These are phyloP conservation scores for Diplocarpon rosae DNA, from an alignment of 2,329 filamentous ascomycete genomes.

Conservation along the genomic window DNA sequence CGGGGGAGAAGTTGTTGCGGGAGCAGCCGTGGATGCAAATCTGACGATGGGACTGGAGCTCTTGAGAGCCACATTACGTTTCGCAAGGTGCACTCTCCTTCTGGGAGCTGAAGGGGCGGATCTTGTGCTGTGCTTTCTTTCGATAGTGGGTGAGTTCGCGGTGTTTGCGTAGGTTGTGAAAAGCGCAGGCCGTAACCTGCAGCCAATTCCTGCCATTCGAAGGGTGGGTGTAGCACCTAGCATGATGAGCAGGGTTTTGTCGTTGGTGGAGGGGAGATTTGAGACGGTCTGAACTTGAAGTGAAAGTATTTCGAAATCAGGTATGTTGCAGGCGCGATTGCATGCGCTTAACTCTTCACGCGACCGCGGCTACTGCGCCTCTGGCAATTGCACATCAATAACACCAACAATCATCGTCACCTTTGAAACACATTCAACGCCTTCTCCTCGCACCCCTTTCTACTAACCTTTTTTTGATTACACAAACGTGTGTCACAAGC, in stretches of 20 bases:
- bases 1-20: conserved; percentile 10
- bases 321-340: conserved; percentile 2
- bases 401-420: too few relatives aligned
- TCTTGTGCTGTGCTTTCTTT: conserved; percentile 9
- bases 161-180: conserved; percentile 20
- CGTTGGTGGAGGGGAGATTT: conserved; percentile 5
- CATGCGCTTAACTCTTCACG: not conserved
- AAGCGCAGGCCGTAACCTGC: conserved; percentile 23
- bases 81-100: conserved; percentile 19
- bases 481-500: too few relatives aligned
- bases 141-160: conserved; percentile 14
- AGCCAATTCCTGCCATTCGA: conserved; percentile 24
- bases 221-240: conserved; percentile 23
- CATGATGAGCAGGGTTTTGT: conserved; percentile 16
- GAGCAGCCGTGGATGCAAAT: conserved; percentile 10
- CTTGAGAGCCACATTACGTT: conserved; percentile 23
- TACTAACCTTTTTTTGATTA: too few relatives aligned
- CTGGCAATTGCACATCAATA: not conserved
- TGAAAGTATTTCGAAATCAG: not conserved
- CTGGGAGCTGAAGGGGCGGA: conserved; percentile 4
- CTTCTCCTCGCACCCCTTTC: too few relatives aligned
- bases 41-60: conserved; percentile 3
- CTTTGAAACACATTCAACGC: too few relatives aligned
- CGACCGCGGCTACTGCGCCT: not conserved
- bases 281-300: not conserved